Evolutionary conservation across 2,329 filamentous ascomycete genomes (phyloP).

Genomic region (Fulvia fulva): DNA sequence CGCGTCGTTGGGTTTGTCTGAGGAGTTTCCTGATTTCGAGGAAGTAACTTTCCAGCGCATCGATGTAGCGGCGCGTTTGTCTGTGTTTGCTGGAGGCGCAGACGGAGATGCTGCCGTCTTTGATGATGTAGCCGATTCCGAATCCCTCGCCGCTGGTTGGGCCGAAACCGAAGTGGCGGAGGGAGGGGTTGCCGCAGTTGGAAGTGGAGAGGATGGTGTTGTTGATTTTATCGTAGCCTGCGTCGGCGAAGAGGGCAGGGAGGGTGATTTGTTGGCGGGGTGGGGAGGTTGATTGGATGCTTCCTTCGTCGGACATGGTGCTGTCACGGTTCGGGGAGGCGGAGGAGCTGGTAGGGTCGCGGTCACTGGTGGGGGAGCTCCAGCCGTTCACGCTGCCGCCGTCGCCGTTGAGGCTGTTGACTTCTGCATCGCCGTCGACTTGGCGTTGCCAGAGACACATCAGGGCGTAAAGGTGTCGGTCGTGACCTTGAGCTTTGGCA

Average conservation of each 20-base stretch:
- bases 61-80: conserved; percentile 85
- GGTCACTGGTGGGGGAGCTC: conserved; percentile 42
- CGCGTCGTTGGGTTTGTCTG: conserved; percentile 60
- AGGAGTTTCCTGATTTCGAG: conserved; percentile 84
- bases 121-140: conserved; percentile 98
- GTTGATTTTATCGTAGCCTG: conserved; percentile 92
- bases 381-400: conserved; percentile 62
- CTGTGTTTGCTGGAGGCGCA: conserved; percentile 91
- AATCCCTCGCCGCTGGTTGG: conserved; percentile 92
- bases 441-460: conserved; percentile 93
- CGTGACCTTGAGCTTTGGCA: conserved; percentile 83
- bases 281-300: conserved; percentile 40
- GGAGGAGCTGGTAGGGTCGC: conserved; percentile 44
- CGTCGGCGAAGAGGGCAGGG: conserved; percentile 79
- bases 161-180: conserved; percentile 94
- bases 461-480: conserved; percentile 88
- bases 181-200: conserved; percentile 95
- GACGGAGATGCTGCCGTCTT: conserved; percentile 84
- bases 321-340: conserved; percentile 55
- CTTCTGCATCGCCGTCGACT: conserved; percentile 66
- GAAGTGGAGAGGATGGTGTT: conserved; percentile 91
- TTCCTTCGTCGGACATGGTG: conserved; percentile 47
- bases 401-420: conserved; percentile 13
- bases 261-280: conserved; percentile 52
- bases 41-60: conserved; percentile 84